Conservation (phyloP, 495 filamentous ascomycete species). For the Bombardia bombarda region DNA sequence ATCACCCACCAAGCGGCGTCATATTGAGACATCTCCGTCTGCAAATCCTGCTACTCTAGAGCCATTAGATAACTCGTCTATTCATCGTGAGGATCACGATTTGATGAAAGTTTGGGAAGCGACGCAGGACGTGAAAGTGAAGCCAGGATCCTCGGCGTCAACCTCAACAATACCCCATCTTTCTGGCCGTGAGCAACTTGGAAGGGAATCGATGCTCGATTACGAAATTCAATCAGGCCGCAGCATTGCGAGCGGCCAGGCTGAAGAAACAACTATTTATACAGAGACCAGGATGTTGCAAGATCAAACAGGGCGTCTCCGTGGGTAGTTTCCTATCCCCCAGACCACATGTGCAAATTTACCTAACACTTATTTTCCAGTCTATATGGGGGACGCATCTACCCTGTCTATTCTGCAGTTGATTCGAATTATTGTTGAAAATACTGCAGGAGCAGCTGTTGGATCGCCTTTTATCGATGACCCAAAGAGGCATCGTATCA, state of each 20-base stretch:
- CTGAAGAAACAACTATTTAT: slow-evolving; percentile 52
- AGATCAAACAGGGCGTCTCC: slow-evolving; percentile 47
- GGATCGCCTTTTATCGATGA: slow-evolving; percentile 60
- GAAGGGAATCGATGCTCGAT: slow-evolving; percentile 22
- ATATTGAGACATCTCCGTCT: slow-evolving; percentile 28
- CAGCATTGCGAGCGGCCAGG: slow-evolving; percentile 35
- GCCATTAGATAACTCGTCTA: slow-evolving; percentile 6
- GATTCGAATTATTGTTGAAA: slow-evolving; percentile 64
- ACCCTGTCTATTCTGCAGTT: slow-evolving; percentile 64
- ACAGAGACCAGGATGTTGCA: slow-evolving; percentile 51
- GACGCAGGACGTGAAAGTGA: slow-evolving; percentile 9
- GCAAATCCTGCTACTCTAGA: slow-evolving; percentile 15
- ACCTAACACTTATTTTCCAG: slow-evolving; percentile 17
- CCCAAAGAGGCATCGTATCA: slow-evolving; percentile 59
- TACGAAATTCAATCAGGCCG: slow-evolving; percentile 47
- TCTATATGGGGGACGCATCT: slow-evolving; percentile 68
- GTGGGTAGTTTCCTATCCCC: slow-evolving; percentile 31
- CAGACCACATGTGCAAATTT: background rate
- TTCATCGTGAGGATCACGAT: slow-evolving; percentile 6
- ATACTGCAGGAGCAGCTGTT: slow-evolving; percentile 45
- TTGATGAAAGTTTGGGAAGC: slow-evolving; percentile 18
- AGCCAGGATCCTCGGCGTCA: slow-evolving; percentile 11
- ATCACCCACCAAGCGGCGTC: slow-evolving; percentile 40
- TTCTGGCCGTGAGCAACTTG: slow-evolving; percentile 10
- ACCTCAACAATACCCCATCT: slow-evolving; percentile 10